Conservation (phyloP, 164 flowering plant genomes). For the Aristolochia californica region DNA sequence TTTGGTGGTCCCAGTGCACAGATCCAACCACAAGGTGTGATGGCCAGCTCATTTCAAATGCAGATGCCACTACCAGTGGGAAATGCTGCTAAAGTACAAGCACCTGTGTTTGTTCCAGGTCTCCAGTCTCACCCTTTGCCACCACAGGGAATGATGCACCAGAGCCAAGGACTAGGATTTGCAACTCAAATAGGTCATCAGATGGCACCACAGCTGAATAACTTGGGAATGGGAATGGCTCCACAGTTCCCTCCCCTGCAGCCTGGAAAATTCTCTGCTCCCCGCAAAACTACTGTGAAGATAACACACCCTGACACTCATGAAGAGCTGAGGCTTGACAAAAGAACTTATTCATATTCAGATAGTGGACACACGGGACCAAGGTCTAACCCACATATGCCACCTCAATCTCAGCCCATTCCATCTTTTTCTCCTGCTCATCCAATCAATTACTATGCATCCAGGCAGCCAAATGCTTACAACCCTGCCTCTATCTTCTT, state of each 20-base stretch:
- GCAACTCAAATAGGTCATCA: too few species aligned
- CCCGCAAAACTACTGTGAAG: constrained; percentile 61
- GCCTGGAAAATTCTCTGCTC: constrained; percentile 38
- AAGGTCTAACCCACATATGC: constrained; percentile 36
- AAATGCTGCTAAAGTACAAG: constrained; percentile 52
- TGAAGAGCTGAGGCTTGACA: constrained; percentile 69
- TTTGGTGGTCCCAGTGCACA: constrained; percentile 59
- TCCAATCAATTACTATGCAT: constrained; percentile 34
- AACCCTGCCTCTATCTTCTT: constrained; percentile 27
- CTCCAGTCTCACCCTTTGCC: constrained; percentile 44
- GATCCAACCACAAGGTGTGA: constrained; percentile 51
- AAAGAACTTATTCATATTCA: constrained; percentile 29
- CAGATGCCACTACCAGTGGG: constrained; percentile 50
- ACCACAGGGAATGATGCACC: constrained; percentile 39
- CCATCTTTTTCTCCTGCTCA: constrained; percentile 39
- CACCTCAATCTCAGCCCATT: constrained; percentile 63
- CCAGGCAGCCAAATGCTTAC: constrained; percentile 32
- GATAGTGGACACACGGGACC: constrained; percentile 46
- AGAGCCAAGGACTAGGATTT: constrained; percentile 52
- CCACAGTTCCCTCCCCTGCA: constrained; percentile 61
- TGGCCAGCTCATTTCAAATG: constrained; percentile 31
- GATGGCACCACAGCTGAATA: constrained; percentile 57
- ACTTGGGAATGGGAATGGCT: constrained; percentile 39
- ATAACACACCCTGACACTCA: constrained; percentile 89
- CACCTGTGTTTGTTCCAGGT: constrained; percentile 52